Evolutionary conservation across 164 flowering plant genomes (phyloP), one percentile per base, ranked within the genome.

Genomic region (Hamamelis virginiana): DNA sequence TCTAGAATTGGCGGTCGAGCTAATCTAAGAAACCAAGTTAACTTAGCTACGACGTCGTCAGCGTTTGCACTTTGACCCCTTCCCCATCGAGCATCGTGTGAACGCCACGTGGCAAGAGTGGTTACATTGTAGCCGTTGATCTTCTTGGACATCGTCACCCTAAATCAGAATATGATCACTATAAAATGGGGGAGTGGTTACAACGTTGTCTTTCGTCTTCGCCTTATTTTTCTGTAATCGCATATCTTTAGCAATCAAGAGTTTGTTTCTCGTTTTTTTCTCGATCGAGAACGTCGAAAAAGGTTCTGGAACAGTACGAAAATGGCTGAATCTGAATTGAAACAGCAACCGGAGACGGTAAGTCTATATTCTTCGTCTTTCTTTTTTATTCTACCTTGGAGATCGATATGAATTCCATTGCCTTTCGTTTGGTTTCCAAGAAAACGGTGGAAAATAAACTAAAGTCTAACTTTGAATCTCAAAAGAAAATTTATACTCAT

Each of bases 291-390:
- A 8, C 13, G 53, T 22, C 68, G 75, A 62, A 73, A n/a, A 60
- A 61, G 44, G 27, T 22, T 43, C 26, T 50, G 53, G 63, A 16
- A 25, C 44, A 51, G 19, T 15, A 1, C 27, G 14, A 68, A 22
- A 41, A 78, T 80, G 80, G 72, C 83, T 21, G 80, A 77, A 46
- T 22, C 69, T 53, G 80, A 70, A 33, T 25, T 59, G 11, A 68
- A 46, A 52, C 77, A 65, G 55, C 77, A 69, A 56, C n/a, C 53
- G 9, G 74, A 71, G 19, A 41, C 62, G 71, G 84, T 77, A 77
- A 53, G 45, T 43, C 38, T 23, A 27, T 65, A 5, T 0, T 22
- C 56, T 3, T 26, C 59, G 12, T 2, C 1, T 9, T 56, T 64
- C 27, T n/a, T n/a, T n/a, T n/a, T n/a, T n/a, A n/a, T n/a, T n/a